Conservation (phyloP, 1,284 basidiomycete species). For the Wolfiporia cocos region DNA sequence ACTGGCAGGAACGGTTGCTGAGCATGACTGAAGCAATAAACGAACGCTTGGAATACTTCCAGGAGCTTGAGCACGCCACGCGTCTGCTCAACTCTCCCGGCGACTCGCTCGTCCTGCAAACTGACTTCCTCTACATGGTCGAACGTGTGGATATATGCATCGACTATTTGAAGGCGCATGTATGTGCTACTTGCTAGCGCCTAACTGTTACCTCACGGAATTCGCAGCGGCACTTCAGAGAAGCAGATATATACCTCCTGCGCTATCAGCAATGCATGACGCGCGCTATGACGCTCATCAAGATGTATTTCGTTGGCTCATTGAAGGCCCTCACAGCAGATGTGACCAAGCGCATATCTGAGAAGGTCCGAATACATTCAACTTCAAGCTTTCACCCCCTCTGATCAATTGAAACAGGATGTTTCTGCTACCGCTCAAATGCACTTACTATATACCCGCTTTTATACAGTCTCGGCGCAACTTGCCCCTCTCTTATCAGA, state of each 20-base stretch:
- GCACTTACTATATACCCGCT: conserved; percentile 87
- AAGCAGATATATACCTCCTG: conserved; percentile 87
- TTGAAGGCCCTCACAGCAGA: conserved; percentile 72
- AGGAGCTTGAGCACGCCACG: conserved; percentile 85
- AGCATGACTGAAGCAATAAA: conserved; percentile 76
- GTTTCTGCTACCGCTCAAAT: conserved; percentile 77
- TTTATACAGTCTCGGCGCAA: conserved; percentile 63
- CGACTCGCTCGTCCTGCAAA: conserved; percentile 81
- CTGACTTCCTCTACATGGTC: conserved; percentile 91
- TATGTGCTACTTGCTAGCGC: conserved; percentile 33
- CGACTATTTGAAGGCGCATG: conserved; percentile 80
- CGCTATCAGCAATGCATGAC: conserved; percentile 96
- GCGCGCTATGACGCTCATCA: conserved; percentile 92
- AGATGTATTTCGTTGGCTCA: conserved; percentile 87
- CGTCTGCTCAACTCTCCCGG: conserved; percentile 90
- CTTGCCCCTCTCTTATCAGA: conserved; percentile 77
- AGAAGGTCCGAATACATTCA: conserved; percentile 45
- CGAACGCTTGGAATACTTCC: conserved; percentile 81
- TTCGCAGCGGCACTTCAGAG: conserved; percentile 76
- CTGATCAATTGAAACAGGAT: conserved; percentile 41
- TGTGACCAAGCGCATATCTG: conserved; percentile 64
- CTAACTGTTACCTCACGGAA: not conserved
- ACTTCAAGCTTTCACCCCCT: conserved; percentile 1
- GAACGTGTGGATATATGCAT: conserved; percentile 90
- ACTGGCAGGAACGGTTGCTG: conserved; percentile 61